These are phyloP conservation scores for Ajuga chamaepitys DNA, from an alignment of 257 asterid genomes.

Conservation along the genomic window DNA sequence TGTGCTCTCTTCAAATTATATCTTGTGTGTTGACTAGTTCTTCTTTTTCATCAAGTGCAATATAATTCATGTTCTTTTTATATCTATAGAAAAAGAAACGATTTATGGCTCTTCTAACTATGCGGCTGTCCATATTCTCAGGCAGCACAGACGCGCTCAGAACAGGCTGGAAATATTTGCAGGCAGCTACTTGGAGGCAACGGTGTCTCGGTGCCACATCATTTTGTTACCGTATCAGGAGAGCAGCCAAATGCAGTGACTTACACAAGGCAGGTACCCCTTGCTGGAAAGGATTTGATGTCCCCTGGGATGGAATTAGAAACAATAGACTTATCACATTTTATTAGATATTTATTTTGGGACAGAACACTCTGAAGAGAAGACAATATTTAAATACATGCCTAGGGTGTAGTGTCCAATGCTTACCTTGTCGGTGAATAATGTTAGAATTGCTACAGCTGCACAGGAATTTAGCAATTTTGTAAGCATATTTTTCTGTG, in stretches of 20 bases:
- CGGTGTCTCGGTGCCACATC: slow-evolving; percentile 26
- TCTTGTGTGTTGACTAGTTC: no score
- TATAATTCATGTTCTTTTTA: no score
- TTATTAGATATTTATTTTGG: slow-evolving; percentile 1
- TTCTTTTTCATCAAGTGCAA: no score
- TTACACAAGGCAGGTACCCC: slow-evolving; percentile 48
- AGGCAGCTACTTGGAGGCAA: slow-evolving; percentile 28
- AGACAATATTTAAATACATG: not conserved
- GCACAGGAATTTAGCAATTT: slow-evolving; percentile 11
- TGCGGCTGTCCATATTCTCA: slow-evolving; percentile 10
- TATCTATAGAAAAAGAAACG: no score
- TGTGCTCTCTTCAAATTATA: no score
- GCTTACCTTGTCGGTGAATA: not conserved
- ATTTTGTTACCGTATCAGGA: slow-evolving; percentile 16
- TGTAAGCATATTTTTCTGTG: slow-evolving; percentile 6
- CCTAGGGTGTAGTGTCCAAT: not conserved
- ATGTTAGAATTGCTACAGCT: slow-evolving; percentile 10
- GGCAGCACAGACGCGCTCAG: slow-evolving; percentile 71
- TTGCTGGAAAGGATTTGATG: slow-evolving; percentile 24
- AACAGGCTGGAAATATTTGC: slow-evolving; percentile 40
- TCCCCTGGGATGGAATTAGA: not conserved
- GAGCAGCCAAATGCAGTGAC: slow-evolving; percentile 57
- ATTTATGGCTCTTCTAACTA: not conserved
- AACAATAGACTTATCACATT: not conserved
- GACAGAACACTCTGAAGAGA: slow-evolving; percentile 6